phyloP scores from a whole-genome alignment of 139 green algal genomes.

The Chlamydomonas urium region DNA sequence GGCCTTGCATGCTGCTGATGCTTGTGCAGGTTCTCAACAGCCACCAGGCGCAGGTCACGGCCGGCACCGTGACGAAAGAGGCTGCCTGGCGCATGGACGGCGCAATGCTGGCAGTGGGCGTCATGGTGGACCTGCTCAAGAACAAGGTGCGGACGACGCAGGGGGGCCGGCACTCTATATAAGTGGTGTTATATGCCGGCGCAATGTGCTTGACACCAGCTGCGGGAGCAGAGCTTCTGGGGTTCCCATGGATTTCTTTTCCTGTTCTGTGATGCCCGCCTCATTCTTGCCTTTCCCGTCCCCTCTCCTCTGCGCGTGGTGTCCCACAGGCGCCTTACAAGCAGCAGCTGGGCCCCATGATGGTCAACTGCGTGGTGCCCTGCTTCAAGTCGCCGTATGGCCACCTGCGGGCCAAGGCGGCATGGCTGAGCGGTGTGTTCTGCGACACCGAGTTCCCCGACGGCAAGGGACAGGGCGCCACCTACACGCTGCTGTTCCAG shows the following conservation, averaged over 20 bases:
- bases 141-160: constrained; percentile 56
- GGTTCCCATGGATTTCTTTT: too few species aligned
- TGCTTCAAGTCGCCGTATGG: constrained; percentile 58
- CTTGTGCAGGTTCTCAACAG: constrained; percentile 5
- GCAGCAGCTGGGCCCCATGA: constrained; percentile 76
- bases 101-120: constrained; percentile 81
- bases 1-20: too few species aligned
- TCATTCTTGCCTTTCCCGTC: too few species aligned
- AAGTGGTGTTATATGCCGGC: too few species aligned
- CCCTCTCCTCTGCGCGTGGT: too few species aligned
- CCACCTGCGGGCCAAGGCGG: constrained; percentile 88
- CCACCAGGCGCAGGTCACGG: not conserved
- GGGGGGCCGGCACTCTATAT: too few species aligned
- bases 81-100: constrained; percentile 68
- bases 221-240: too few species aligned
- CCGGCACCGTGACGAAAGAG: not conserved
- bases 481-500: constrained; percentile 71
- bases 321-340: constrained; percentile 72
- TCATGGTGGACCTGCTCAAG: constrained; percentile 73
- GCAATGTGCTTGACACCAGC: too few species aligned
- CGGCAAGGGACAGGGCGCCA: constrained; percentile 46
- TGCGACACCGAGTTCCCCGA: constrained; percentile 75
- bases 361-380: constrained; percentile 74
- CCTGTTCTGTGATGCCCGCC: too few species aligned
- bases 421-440: constrained; percentile 81